Conservation (phyloP, 176 grass and related monocot genomes). For the Eleusine indica region DNA sequence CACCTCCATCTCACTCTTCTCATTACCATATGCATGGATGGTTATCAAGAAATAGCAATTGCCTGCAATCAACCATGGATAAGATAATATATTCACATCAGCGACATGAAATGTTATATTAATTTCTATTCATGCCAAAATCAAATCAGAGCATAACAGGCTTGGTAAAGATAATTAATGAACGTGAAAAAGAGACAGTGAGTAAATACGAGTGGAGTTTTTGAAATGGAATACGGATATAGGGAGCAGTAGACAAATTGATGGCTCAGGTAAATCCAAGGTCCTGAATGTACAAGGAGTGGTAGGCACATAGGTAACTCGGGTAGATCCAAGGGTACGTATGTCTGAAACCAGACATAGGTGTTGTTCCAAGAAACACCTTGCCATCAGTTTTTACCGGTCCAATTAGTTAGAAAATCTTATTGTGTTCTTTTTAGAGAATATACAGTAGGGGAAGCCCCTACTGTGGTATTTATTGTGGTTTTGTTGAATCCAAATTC, state of each 20-base stretch:
- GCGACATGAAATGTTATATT: background rate
- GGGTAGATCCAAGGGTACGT: too few species aligned
- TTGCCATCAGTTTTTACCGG: background rate
- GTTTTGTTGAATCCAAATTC: background rate
- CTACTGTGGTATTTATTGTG: background rate
- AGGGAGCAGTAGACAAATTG: background rate
- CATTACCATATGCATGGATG: background rate
- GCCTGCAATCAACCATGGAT: background rate
- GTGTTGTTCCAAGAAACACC: background rate
- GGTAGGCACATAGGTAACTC: too few species aligned
- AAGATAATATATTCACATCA: background rate
- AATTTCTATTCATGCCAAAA: background rate
- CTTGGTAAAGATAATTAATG: background rate
- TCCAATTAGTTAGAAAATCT: background rate
- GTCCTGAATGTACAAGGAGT: background rate
- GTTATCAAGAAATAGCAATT: background rate
- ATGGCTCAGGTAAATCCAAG: slow-evolving; percentile 3
- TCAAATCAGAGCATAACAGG: background rate
- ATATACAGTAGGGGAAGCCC: too few species aligned
- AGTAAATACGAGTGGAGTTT: slow-evolving; percentile 22
- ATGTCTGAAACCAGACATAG: slow-evolving; percentile 10
- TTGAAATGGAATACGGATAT: background rate
- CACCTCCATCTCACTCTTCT: background rate
- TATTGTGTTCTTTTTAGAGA: background rate
- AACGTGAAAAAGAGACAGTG: background rate